These are phyloP conservation scores for Pyrenula aspistea DNA, from an alignment of 495 filamentous ascomycete species.

Conservation along the genomic window DNA sequence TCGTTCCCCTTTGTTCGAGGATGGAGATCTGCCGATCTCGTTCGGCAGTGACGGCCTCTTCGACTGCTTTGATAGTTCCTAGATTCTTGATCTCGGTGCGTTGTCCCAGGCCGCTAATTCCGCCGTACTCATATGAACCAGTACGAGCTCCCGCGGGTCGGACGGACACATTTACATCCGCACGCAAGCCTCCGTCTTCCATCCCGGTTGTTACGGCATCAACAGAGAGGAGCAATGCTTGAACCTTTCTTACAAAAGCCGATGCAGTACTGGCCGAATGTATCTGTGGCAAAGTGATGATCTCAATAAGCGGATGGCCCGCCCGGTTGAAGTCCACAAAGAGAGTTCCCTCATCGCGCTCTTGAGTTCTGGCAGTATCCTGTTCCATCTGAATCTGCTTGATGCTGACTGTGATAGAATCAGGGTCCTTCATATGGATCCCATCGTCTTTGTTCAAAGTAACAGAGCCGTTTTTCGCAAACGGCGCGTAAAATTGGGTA, in stretches of 20 bases:
- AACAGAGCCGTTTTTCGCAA: slow-evolving; percentile 66
- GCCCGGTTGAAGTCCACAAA: slow-evolving; percentile 92
- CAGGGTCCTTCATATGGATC: slow-evolving; percentile 58
- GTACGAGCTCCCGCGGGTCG: slow-evolving; percentile 35
- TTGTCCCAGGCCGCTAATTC: slow-evolving; percentile 56
- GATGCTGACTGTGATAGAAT: slow-evolving; percentile 60
- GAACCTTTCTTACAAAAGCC: slow-evolving; percentile 78
- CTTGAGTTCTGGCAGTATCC: slow-evolving; percentile 89
- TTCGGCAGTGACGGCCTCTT: slow-evolving; percentile 87
- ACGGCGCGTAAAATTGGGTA: slow-evolving; percentile 88
- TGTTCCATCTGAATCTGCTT: slow-evolving; percentile 95
- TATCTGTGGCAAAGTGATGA: slow-evolving; percentile 84
- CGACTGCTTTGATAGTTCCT: slow-evolving; percentile 85
- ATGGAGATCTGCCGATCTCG: slow-evolving; percentile 75
- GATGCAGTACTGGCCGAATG: slow-evolving; percentile 76
- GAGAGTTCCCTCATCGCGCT: slow-evolving; percentile 57
- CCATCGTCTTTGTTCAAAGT: slow-evolving; percentile 65
- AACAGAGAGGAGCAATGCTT: slow-evolving; percentile 65
- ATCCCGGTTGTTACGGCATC: slow-evolving; percentile 80
- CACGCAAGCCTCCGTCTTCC: slow-evolving; percentile 83
- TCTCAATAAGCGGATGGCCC: slow-evolving; percentile 81
- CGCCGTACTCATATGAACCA: slow-evolving; percentile 36
- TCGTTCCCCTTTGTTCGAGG: slow-evolving; percentile 62
- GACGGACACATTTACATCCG: slow-evolving; percentile 93
- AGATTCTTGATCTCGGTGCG: slow-evolving; percentile 97